These are phyloP conservation scores for Periconia digitata DNA, from an alignment of 2,329 filamentous ascomycete species.

Conservation along the genomic window DNA sequence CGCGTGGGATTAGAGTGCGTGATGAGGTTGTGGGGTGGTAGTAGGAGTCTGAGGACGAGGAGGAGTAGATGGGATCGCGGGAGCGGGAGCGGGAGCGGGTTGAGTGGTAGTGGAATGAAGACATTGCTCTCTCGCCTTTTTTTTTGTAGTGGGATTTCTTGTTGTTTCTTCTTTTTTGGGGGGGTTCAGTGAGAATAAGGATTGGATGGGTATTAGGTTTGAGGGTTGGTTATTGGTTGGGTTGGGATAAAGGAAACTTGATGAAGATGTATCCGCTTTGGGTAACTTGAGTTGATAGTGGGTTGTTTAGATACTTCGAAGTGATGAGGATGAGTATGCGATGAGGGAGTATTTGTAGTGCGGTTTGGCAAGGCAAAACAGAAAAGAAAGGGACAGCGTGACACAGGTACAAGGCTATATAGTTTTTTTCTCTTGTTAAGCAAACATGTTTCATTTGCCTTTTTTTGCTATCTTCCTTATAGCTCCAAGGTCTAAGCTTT, in stretches of 20 bases:
- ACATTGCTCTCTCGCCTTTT: slow-evolving; percentile 14
- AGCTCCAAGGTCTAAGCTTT: neutral
- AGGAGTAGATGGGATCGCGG: slow-evolving; percentile 14
- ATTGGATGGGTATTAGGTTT: neutral
- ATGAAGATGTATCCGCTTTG: neutral
- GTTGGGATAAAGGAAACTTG: too few relatives aligned
- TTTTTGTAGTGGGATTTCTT: neutral
- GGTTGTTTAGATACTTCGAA: neutral
- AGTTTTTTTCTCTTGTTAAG: neutral
- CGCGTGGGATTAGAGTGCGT: too few relatives aligned
- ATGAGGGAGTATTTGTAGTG: neutral
- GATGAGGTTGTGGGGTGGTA: too few relatives aligned
- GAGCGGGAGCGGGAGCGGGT: slow-evolving; percentile 23
- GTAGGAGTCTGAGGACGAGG: slow-evolving; percentile 16
- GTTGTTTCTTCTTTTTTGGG: neutral
- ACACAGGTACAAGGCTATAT: neutral
- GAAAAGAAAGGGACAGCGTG: neutral
- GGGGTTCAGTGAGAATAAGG: neutral
- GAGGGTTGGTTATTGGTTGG: neutral
- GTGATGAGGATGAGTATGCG: too few relatives aligned
- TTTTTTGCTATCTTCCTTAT: neutral
- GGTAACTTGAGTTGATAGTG: neutral
- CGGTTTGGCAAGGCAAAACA: neutral
- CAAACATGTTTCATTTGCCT: slow-evolving; percentile 7
- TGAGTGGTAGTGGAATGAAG: slow-evolving; percentile 23